phyloP scores from a whole-genome alignment of 805 yeast species.

The Priceomyces medius region DNA sequence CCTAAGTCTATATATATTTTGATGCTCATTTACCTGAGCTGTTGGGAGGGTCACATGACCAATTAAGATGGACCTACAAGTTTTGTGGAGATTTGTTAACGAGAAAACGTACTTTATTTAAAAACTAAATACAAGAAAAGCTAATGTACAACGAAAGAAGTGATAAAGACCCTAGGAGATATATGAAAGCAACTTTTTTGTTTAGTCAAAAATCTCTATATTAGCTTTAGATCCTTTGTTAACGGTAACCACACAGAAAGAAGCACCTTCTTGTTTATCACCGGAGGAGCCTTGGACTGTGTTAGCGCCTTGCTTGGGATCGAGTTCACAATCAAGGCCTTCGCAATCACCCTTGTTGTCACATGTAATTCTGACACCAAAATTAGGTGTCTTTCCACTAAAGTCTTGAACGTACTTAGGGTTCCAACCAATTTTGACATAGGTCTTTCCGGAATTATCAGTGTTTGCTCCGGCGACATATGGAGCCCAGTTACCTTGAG shows the following conservation, averaged over 20 bases:
- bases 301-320: conserved; percentile 67
- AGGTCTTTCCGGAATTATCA: conserved; percentile 69
- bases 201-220: conserved; percentile 60
- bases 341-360: conserved; percentile 65
- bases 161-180: neutral
- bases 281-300: conserved; percentile 43
- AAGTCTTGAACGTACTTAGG: conserved; percentile 76
- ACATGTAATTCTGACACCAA: conserved; percentile 74
- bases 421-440: conserved; percentile 86
- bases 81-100: too few species aligned
- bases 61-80: too few species aligned
- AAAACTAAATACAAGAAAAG: neutral
- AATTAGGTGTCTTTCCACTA: conserved; percentile 54
- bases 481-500: conserved; percentile 90
- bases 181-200: neutral
- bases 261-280: conserved; percentile 55
- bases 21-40: too few species aligned
- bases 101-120: too few species aligned
- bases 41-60: neutral
- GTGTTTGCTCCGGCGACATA: conserved; percentile 90
- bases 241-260: conserved; percentile 85
- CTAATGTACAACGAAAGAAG: conserved; percentile 7
- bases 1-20: too few species aligned
- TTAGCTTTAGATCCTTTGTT: conserved; percentile 58
- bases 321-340: conserved; percentile 81